These are phyloP conservation scores for Drechslera avenae DNA, from an alignment of 2,329 filamentous ascomycete species.

Conservation along the genomic window DNA sequence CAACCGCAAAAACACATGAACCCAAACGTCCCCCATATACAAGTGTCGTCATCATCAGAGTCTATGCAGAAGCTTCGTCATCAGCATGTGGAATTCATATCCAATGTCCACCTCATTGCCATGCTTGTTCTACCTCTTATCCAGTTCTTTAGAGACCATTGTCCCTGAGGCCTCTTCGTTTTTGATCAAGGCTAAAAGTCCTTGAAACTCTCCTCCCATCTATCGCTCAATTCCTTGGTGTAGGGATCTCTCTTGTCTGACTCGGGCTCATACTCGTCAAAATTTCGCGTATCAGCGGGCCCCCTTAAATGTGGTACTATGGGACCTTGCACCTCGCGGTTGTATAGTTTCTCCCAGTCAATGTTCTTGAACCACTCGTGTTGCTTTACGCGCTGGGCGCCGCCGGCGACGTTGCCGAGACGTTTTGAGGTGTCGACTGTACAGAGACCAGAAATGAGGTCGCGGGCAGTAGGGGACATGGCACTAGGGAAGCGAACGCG, in stretches of 20 bases:
- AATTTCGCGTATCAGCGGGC: conserved; percentile 77
- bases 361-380: conserved; percentile 77
- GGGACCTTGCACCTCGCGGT: conserved; percentile 68
- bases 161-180: too few relatives aligned
- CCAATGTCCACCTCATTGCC: too few relatives aligned
- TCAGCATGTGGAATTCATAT: too few relatives aligned
- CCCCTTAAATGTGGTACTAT: conserved; percentile 77
- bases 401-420: conserved; percentile 78
- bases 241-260: conserved; percentile 69
- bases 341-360: conserved; percentile 74
- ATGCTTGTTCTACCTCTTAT: too few relatives aligned
- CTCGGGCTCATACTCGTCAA: conserved; percentile 82
- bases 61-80: too few relatives aligned
- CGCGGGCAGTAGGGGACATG: conserved; percentile 71
- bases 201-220: conserved; percentile 73
- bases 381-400: conserved; percentile 71
- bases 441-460: conserved; percentile 77
- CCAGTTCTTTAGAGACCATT: too few relatives aligned
- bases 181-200: conserved; percentile 63
- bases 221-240: conserved; percentile 68
- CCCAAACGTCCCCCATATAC: too few relatives aligned
- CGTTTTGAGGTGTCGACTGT: conserved; percentile 78
- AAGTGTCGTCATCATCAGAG: too few relatives aligned
- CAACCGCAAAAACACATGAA: too few relatives aligned
- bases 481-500: conserved; percentile 73